These are phyloP conservation scores for Fomitiporia mediterranea DNA, from an alignment of 1,284 basidiomycete species.

Conservation along the genomic window DNA sequence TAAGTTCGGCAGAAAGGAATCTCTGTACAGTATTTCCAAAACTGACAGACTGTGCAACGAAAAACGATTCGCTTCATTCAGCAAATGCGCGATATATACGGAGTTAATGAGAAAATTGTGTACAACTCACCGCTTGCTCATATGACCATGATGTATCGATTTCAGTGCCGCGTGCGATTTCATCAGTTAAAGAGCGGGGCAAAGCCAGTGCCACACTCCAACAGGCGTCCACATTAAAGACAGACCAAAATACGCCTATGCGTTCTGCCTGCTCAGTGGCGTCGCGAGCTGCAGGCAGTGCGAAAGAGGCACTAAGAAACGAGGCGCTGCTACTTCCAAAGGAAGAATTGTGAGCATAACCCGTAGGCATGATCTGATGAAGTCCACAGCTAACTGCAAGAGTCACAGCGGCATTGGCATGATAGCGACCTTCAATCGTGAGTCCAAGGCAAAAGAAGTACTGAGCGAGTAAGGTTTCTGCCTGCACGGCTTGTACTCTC, in stretches of 20 bases:
- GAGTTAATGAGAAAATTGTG: not conserved
- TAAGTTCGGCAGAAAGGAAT: constrained; percentile 1
- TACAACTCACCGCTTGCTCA: constrained; percentile 41
- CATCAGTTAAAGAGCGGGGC: constrained; percentile 40
- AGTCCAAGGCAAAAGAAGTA: constrained; percentile 47
- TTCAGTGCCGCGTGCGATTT: constrained; percentile 31
- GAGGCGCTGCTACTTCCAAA: not conserved
- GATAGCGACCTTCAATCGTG: constrained; percentile 39
- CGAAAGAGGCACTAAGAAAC: not conserved
- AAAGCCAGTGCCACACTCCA: constrained; percentile 61
- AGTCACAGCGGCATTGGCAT: constrained; percentile 36
- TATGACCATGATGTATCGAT: constrained; percentile 66
- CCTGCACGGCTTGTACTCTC: constrained; percentile 47
- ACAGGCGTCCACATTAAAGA: constrained; percentile 57
- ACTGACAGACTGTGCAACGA: not conserved
- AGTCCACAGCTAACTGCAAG: constrained; percentile 34
- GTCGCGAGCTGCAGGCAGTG: constrained; percentile 31
- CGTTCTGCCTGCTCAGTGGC: constrained; percentile 54
- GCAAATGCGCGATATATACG: not conserved
- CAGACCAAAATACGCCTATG: constrained; percentile 66
- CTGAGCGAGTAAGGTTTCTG: constrained; percentile 49
- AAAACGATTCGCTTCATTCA: not conserved
- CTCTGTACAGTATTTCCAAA: constrained; percentile 1
- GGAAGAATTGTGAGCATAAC: not conserved
- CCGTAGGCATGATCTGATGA: constrained; percentile 29